Base-by-base conservation (phyloP, 306 rosid species). In the Spatholobus suberectus region DNA sequence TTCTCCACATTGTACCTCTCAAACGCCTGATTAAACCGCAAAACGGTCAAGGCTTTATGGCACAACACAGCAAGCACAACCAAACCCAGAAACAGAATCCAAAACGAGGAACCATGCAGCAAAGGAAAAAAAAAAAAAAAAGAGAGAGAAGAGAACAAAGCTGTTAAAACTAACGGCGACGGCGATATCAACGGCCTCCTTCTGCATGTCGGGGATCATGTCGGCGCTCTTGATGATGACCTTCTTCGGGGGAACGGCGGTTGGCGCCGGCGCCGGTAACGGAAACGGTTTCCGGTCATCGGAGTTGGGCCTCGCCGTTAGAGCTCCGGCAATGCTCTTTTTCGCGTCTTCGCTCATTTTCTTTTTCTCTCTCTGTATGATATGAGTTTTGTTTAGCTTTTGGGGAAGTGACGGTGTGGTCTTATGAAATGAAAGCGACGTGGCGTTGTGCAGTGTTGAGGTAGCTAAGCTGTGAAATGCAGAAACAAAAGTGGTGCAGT, bases 151-250 rank as follows among this genome's bases (percentile, higher is more conserved):
- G 20, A 2, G 5, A 26, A 35, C 40, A 62, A 44, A 44, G 82
- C 49, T 41, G 83, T 58, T 49, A 77, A 76, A 74, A 80, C 91
- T 91, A 26, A 94, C 98, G 44, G 86, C 81, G 83, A 93, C 86
- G 74, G 98, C 98, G 77, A 93, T 83, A 75, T 90, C 96, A 37
- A 94, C 80, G 40, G 98, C 97, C 88, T 92, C 94, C 83, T 87
- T 89, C 87, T 94, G 93, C 90, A 92, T 86, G 71, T 94, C 92
- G 23, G 89, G 87, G 41, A 87, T 67, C 98, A 94, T 94, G 69
- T 94, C 98, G 20, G 96, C 96, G 59, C 96, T 94, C 92, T 91
- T 94, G 65, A 94, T 90, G 78, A 91, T 85, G 73, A 91, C 88
- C 59, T 89, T 90, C 89, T 91, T 90, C 1, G 87, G 54, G 0